Percentiles rank a stretch among this genome's conserved stretches.
phyloP scores from a whole-genome alignment of 192 early-diverging fungal genomes.

The Podochytrium sp. region DNA sequence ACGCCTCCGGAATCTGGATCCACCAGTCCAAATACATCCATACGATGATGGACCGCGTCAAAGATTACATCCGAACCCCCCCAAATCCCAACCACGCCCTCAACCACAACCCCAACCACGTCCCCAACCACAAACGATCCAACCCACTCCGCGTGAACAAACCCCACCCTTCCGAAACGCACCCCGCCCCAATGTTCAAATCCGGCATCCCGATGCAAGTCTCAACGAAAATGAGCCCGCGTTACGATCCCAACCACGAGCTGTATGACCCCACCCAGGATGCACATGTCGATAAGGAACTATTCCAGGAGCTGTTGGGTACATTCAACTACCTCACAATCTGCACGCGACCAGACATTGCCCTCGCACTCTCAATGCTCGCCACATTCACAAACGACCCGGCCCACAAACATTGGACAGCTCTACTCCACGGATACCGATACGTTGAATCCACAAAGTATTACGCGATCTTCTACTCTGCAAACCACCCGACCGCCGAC shows the following conservation, averaged over 20 bases:
- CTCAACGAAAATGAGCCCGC: not conserved
- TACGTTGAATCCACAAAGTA: not conserved
- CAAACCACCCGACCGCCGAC: not conserved
- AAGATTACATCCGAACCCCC: not conserved
- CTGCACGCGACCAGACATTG: not conserved
- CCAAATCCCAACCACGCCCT: not conserved
- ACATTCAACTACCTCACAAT: conserved; percentile 2
- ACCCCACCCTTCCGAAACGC: not conserved
- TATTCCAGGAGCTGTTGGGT: not conserved
- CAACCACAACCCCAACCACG: not conserved
- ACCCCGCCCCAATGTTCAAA: too few species aligned
- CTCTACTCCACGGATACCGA: not conserved
- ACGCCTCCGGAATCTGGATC: not conserved
- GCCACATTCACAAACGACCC: not conserved
- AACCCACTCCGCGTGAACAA: not conserved
- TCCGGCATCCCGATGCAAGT: too few species aligned
- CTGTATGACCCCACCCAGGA: not conserved
- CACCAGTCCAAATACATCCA: conserved; percentile 13
- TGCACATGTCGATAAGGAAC: not conserved
- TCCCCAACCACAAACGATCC: not conserved
- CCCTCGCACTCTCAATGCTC: not conserved
- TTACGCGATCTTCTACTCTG: not conserved
- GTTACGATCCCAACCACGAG: not conserved
- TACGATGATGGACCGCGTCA: not conserved
- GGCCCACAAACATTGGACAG: not conserved